phyloP scores from a whole-genome alignment of 345 rosid genomes.

The Physaria fendleri region DNA sequence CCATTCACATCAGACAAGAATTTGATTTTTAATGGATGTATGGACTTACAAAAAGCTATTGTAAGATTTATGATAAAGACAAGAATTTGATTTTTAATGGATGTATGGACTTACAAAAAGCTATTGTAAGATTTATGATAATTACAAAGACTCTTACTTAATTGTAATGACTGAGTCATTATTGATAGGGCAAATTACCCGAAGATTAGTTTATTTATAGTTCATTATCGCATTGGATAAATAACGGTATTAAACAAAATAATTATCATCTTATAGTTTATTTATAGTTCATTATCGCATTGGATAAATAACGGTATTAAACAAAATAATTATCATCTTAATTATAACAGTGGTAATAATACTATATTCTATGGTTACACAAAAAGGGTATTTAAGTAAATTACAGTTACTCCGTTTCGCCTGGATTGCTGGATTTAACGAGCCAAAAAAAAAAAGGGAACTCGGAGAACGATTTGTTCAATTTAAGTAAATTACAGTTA shows the following conservation, averaged over 20 bases:
- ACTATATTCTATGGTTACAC: not conserved
- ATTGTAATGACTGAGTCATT: no score
- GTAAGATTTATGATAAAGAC: no score
- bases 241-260: not conserved
- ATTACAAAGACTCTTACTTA: no score
- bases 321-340: not conserved
- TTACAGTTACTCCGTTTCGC: not conserved
- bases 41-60: no score
- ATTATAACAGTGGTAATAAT: not conserved
- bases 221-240: not conserved
- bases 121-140: no score
- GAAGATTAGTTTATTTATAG: slow-evolving; percentile 1
- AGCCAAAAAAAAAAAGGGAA: no score
- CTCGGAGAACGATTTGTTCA: no score
- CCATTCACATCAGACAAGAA: no score
- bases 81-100: no score
- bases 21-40: no score
- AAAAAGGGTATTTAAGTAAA: slow-evolving; percentile 18
- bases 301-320: slow-evolving; percentile 4
- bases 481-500: not conserved
- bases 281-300: not conserved
- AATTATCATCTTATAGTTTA: not conserved
- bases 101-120: no score
- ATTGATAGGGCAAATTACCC: no score
- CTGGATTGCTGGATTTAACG: slow-evolving; percentile 6